Evolutionary conservation across 441 rosid genomes (phyloP), one percentile per base, ranked within the genome.

Genomic region (Geranium incanum): DNA sequence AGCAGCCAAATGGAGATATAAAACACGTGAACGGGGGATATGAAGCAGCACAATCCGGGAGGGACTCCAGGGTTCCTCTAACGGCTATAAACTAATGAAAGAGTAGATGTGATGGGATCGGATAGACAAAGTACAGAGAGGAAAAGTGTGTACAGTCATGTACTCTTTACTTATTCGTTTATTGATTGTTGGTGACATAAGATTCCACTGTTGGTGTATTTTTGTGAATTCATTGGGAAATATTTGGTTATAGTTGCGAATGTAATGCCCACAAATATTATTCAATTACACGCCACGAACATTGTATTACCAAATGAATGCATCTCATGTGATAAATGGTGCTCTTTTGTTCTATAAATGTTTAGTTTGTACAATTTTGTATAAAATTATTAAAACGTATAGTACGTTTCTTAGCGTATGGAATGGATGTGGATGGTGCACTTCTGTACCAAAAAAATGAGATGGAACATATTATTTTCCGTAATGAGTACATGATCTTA

Each of bases 21-120:
- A 95, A 92, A 80, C 85, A 87, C 68, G 57, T 83, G 15, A 68
- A 75, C n/a, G 88, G 81, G 1, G 79, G 83, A 74, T 81, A 87
- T 33, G 97, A 88, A 39, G 83, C 87, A 41, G 62, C 62, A 37
- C 94, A 87, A 70, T 82, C 92, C 21, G 41, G 84, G 70, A 86
- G 88, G 73, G 93, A 92, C 81, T 80, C 97, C 65, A 83, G 98
- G 75, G 78, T 84, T 80, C 99, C 98, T 50, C 93, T 92, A 80
- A 95, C 89, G 64, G 93, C 99, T 21, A 87, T 95, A 69, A 95
- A 92, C 86, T 55, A 55, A 13, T 11, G 57, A 55, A 5, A 6
- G 15, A 4, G 15, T n/a, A 15, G 4, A 57, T 86, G 55, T 21
- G n/a, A 11, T 45, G 52, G 52, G n/a, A 45, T 45, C 52, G 11